Evolutionary conservation across 1,284 basidiomycete genomes (phyloP), one percentile per base, ranked within the genome.

Genomic region (Ceratobasidium theobromae): DNA sequence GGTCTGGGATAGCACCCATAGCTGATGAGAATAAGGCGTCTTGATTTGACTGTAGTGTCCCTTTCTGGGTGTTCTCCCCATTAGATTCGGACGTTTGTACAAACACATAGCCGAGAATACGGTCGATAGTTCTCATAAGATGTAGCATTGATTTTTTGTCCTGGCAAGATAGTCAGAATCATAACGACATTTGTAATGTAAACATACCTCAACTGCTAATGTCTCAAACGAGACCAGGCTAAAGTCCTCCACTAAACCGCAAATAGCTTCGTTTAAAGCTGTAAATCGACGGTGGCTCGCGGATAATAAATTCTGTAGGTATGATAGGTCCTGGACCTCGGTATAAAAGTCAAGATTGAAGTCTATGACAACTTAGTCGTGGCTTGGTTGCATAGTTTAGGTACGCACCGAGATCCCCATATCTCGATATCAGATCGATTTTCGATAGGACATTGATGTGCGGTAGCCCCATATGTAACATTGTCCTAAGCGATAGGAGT

Each of bases 271-370:
- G 75, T 98, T 99, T 48, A 99, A 79, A 14, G 86, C 86, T 0
- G 83, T 78, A 72, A 87, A 95, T 53, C 86, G 86, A 1, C 84
- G 83, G 0, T 86, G 81, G 1, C 87, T 79, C 0, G 83, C 78
- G 8, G 86, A 85, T 18, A 98, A 84, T 1, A 86, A 79, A 67
- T 88, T 89, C 70, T 92, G 84, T 4, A 99, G 84, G 75, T 98
- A 91, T 0, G 89, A 88, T 0, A 99, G 81, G 75, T 99, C 95
- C 77, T 98, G 95, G 0, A 97, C 96, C 76, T 99, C 93, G 43
- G 97, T 98, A 75, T 99, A 99, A 76, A 93, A 99, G 71, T 96
- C 93, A 45, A 99, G 86, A 73, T 96, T 97, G 81, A 99, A 98
- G 40, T 95, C 95, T 96, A 72, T 3, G 51, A 23, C 53, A 66